Conservation (phyloP, 306 rosid genomes). For the Mucuna pruriens region DNA sequence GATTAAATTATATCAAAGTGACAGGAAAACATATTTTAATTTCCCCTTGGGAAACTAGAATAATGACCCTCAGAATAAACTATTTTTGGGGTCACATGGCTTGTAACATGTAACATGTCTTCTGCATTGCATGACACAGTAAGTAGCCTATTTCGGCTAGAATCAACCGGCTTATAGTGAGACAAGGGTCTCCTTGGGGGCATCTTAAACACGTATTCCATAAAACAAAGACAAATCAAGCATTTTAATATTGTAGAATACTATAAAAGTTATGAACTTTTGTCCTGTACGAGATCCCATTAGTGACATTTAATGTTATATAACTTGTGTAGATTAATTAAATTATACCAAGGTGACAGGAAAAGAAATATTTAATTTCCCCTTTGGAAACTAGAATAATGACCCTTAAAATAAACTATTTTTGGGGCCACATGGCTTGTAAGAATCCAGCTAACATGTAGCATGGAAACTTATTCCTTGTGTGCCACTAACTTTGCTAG, state of each 20-base stretch:
- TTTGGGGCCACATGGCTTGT: slow-evolving; percentile 19
- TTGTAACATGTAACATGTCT: slow-evolving; percentile 47
- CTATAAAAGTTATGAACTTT: no score
- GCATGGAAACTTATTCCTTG: slow-evolving; percentile 17
- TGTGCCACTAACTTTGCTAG: slow-evolving; percentile 27
- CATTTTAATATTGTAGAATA: no score
- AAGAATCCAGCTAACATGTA: slow-evolving; percentile 12
- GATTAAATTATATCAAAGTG: neutral
- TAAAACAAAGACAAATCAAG: slow-evolving; percentile 36
- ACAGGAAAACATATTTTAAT: slow-evolving; percentile 6
- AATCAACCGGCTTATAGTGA: slow-evolving; percentile 81
- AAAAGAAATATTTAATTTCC: slow-evolving; percentile 11
- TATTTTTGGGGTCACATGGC: neutral
- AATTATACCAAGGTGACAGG: neutral
- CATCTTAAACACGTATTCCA: slow-evolving; percentile 73
- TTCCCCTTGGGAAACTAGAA: slow-evolving; percentile 1
- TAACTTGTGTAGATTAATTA: neutral
- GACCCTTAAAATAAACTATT: neutral
- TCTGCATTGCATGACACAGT: slow-evolving; percentile 90
- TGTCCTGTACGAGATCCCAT: slow-evolving; percentile 4
- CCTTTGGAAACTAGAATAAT: slow-evolving; percentile 8
- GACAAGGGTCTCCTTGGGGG: slow-evolving; percentile 87
- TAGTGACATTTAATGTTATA: slow-evolving; percentile 23
- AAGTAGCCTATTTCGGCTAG: slow-evolving; percentile 58
- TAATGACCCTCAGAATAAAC: neutral